phyloP scores from a whole-genome alignment of 2,329 filamentous ascomycete species.

The Cladosporium sp. region DNA sequence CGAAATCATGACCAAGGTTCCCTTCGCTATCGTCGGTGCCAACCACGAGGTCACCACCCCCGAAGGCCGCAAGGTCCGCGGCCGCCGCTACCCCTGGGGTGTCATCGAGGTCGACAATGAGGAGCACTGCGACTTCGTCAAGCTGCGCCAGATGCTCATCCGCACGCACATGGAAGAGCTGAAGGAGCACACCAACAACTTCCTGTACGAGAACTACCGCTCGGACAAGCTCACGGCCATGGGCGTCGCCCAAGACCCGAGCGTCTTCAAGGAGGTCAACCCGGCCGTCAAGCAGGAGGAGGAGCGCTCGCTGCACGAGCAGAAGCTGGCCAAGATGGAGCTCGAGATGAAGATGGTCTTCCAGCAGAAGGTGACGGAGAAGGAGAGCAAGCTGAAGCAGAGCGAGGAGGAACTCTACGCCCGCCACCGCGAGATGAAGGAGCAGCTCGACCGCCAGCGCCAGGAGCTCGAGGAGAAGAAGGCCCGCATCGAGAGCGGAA shows the following conservation, averaged over 20 bases:
- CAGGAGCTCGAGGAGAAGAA: conserved; percentile 99
- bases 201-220: conserved; percentile 98
- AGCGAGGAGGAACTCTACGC: conserved; percentile 99
- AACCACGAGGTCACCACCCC: conserved; percentile 89
- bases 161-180: conserved; percentile 99
- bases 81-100: conserved; percentile 96
- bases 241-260: conserved; percentile 97
- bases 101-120: conserved; percentile 99
- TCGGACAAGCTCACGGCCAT: conserved; percentile 98
- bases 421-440: conserved; percentile 99
- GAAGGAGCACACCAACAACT: conserved; percentile 99
- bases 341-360: conserved; percentile 99
- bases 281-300: conserved; percentile 99
- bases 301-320: conserved; percentile 95
- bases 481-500: conserved; percentile 85
- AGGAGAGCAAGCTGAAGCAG: conserved; percentile 99
- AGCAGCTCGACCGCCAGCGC: conserved; percentile 94
- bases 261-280: conserved; percentile 99
- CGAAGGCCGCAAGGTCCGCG: conserved; percentile 92
- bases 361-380: conserved; percentile 99
- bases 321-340: conserved; percentile 99
- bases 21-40: conserved; percentile 95
- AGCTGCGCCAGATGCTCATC: conserved; percentile 99
- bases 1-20: conserved; percentile 99
- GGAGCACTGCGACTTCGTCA: conserved; percentile 99